Base-by-base conservation (phyloP, 345 rosid species). In the Brassica carinata region DNA sequence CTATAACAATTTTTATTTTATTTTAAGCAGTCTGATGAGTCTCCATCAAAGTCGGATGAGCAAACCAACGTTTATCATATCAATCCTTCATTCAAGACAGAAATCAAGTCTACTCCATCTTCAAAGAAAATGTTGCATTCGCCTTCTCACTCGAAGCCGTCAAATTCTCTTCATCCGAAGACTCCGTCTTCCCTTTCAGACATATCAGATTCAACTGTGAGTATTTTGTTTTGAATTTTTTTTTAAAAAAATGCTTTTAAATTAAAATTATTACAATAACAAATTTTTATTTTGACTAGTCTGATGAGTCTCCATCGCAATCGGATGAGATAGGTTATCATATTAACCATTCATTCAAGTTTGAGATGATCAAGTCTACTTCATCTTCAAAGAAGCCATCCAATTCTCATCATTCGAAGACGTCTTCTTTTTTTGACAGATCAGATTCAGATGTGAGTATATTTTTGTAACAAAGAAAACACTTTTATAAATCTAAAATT, bases 371-470 rank as follows among this genome's bases (percentile, higher is more conserved):
- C 31, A 29, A 73, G 11, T 15, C 59, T 53, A 9, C 61, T 3
- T 77, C 7, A 9, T 82, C 64, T 5, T 76, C 57, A 1, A 48
- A 48, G 84, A 85, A 86, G 81, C 90, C 72, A 66, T 82, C 78
- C 86, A 84, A 34, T 87, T 80, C 68, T 55, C 77, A 77, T 13
- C 87, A 81, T 5, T 78, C 89, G 23, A 74, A 64, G 36, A 81
- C 91, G 18, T 86, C 94, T 55, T 82, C 85, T 26, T 72, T 75
- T 45, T 76, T 91, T 0, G 75, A 29, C 30, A 79, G 78, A 69
- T 80, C 97, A 36, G 88, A 83, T 59, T 68, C 74, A 86, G 96
- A 87, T 87, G 88, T 79, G 92, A 89, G 98, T 48, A 48, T 48
- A 1, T 48, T 96, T 53, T 53, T 53, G 17, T 14, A 34, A 43